These are phyloP conservation scores for Naematelia encephala DNA, from an alignment of 768 basidiomycete genomes.

Conservation along the genomic window DNA sequence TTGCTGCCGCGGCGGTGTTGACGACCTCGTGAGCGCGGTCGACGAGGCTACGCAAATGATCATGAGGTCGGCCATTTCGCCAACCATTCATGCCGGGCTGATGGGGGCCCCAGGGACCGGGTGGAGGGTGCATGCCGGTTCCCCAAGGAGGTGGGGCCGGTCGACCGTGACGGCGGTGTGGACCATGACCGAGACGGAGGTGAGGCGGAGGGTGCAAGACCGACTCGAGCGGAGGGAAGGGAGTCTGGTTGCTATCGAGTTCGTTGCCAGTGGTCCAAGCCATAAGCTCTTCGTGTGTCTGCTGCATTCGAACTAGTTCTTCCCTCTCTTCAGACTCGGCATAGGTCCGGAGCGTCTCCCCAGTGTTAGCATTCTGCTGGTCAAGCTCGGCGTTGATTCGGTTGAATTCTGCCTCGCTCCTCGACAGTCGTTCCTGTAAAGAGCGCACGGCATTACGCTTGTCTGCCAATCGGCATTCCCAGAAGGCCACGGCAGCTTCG, in stretches of 20 bases:
- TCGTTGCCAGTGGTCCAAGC: constrained; percentile 37
- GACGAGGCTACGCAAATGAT: constrained; percentile 21
- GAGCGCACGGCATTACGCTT: constrained; percentile 24
- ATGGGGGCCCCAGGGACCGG: neutral
- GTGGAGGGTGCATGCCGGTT: neutral
- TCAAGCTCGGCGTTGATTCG: constrained; percentile 24
- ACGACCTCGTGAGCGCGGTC: constrained; percentile 29
- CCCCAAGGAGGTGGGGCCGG: constrained; percentile 1
- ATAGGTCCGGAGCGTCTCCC: constrained; percentile 15
- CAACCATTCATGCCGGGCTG: neutral
- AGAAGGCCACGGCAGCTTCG: constrained; percentile 28
- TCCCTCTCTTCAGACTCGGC: constrained; percentile 26
- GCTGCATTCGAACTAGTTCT: constrained; percentile 22
- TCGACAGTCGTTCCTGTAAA: constrained; percentile 18
- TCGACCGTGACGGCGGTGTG: constrained; percentile 1
- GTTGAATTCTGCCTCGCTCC: constrained; percentile 12
- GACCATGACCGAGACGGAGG: neutral
- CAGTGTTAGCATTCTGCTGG: neutral
- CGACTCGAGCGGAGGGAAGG: constrained; percentile 41
- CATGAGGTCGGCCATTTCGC: neutral
- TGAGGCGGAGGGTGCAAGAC: constrained; percentile 11
- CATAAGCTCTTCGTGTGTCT: constrained; percentile 36
- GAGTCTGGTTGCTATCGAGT: constrained; percentile 16
- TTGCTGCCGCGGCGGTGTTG: constrained; percentile 15
- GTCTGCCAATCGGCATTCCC: constrained; percentile 32